Conservation (phyloP, 2,329 filamentous ascomycete species). For the Claviceps humidiphila region DNA sequence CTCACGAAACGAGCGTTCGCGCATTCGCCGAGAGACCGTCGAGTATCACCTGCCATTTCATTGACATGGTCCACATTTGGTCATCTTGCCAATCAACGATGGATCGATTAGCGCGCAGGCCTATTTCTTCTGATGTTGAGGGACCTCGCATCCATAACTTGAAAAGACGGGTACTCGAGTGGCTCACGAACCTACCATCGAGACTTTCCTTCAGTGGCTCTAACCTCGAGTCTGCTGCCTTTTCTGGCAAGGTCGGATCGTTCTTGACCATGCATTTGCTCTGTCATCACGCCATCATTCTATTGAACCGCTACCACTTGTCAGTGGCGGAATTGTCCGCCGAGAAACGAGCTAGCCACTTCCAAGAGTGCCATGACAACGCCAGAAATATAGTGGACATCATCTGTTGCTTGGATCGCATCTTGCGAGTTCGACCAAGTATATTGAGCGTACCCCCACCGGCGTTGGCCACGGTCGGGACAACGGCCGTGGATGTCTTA, state of each 20-base stretch:
- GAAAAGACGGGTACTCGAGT: conserved; percentile 39
- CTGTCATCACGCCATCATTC: conserved; percentile 51
- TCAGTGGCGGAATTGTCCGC: conserved; percentile 23
- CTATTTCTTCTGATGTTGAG: conserved; percentile 15
- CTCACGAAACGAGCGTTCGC: conserved; percentile 18
- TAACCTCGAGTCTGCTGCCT: conserved; percentile 44
- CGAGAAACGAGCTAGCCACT: conserved; percentile 29
- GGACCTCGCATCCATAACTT: conserved; percentile 29
- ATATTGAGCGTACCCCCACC: conserved; percentile 38
- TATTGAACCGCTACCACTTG: conserved; percentile 48
- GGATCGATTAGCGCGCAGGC: conserved; percentile 25
- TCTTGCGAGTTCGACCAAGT: conserved; percentile 19
- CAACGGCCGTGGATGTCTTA: conserved; percentile 53
- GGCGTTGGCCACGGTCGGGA: conserved; percentile 46
- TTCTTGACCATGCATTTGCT: conserved; percentile 54
- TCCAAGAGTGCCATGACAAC: conserved; percentile 36
- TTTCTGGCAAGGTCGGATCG: conserved; percentile 38
- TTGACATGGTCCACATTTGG: conserved; percentile 52
- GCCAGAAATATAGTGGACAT: conserved; percentile 39
- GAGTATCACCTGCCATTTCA: conserved; percentile 45
- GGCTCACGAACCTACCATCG: conserved; percentile 42
- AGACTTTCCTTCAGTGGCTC: conserved; percentile 38
- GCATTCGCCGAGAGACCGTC: conserved; percentile 16
- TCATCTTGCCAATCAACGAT: conserved; percentile 48
- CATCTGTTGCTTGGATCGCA: conserved; percentile 25